phyloP scores from a whole-genome alignment of 2,329 filamentous ascomycete genomes.

The Neonectria punicea region DNA sequence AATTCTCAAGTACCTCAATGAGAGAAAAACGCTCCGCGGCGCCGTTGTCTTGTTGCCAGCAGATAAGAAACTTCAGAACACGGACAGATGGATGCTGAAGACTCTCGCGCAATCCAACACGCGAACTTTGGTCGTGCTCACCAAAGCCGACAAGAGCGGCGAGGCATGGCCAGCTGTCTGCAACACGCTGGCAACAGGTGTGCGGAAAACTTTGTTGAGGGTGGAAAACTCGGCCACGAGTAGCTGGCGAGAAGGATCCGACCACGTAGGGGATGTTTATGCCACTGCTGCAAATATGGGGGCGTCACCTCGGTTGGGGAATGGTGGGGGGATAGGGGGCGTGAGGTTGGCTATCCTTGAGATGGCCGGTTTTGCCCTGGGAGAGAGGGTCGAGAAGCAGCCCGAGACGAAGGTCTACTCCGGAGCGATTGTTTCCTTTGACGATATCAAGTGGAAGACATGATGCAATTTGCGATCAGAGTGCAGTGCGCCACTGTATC shows the following conservation, averaged over 20 bases:
- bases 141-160: constrained; percentile 64
- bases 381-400: constrained; percentile 47
- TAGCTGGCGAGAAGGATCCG: constrained; percentile 44
- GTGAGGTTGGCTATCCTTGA: constrained; percentile 53
- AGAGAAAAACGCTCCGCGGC: constrained; percentile 59
- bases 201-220: constrained; percentile 43
- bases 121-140: constrained; percentile 62
- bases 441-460: constrained; percentile 51
- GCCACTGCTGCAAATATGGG: constrained; percentile 53
- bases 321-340: constrained; percentile 53
- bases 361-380: constrained; percentile 51
- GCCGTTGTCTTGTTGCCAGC: constrained; percentile 65
- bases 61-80: constrained; percentile 61
- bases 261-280: constrained; percentile 46
- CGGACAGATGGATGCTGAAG: constrained; percentile 59
- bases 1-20: constrained; percentile 61
- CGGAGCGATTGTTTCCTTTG: constrained; percentile 52
- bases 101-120: constrained; percentile 58
- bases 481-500: background rate
- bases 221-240: constrained; percentile 37
- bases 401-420: constrained; percentile 50
- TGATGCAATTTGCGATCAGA: constrained; percentile 12
- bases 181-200: constrained; percentile 35
- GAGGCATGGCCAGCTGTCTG: constrained; percentile 45
- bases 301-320: constrained; percentile 43